Evolutionary conservation across 2,329 filamentous ascomycete genomes (phyloP), one percentile per base, ranked within the genome.

Genomic region (Rhynchosporium graminicola): DNA sequence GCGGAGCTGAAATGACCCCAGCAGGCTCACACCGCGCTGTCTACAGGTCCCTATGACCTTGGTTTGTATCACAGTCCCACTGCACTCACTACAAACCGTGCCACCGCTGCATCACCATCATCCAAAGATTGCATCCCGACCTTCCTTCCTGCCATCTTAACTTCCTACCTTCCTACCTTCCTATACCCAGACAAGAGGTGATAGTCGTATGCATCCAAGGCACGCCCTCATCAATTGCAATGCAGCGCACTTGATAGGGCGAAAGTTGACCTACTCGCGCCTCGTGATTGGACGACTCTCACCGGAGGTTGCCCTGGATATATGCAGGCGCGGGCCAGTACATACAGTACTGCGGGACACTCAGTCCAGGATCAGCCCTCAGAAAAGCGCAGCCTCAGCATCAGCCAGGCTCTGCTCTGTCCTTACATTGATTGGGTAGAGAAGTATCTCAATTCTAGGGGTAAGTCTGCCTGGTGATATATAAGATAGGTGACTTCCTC

Each of bases 1-100:
- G 38, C 20, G 7, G 15, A 56, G 52, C 52, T 56, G 52, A 56
- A 45, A 56, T 56, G 28, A 36, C 31, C 48, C 15, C 40, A 45
- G 57, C 57, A 20, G 43, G 38, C 48, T 40, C n/a, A 10, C 28
- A 28, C 13, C 15, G 29, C 56, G 31, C 57, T 48, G 3, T 13
- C 45, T 29, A 10, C 45, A 36, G 26, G 5, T 57, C 52, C 33
- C 6, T 36, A 6, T 6, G 33, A 36, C 9, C 33, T 36, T 36
- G 1, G 33, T 6, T 36, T 10, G 5, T 36, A 10, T 10, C 33
- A 36, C 9, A 5, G 5, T 36, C 9, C 1, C 52, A 33, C 38
- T 43, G 31, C 40, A 36, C 26, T 38, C 3, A 13, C 20, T 13
- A 12, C 20, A 4, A 3, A 13, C 45, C 26, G 42, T 46, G 52